These are phyloP conservation scores for Cladosporium colombiae DNA, from an alignment of 2,329 filamentous ascomycete genomes.

Conservation along the genomic window DNA sequence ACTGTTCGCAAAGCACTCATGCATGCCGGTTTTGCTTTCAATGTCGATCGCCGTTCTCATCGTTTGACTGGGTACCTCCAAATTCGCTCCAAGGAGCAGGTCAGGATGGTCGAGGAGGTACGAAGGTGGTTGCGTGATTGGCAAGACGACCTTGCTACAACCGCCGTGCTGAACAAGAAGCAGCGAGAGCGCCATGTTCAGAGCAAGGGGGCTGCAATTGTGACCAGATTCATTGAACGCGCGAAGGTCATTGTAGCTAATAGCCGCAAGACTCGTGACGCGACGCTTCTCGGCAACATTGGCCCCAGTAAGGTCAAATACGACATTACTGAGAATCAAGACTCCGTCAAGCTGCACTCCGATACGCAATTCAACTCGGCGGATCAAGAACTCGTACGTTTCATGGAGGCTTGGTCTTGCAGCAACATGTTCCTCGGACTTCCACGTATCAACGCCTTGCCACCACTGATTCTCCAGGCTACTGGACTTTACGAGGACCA, in stretches of 20 bases:
- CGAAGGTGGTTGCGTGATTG: conserved; percentile 57
- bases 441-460: conserved; percentile 61
- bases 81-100: conserved; percentile 59
- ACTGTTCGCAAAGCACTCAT: conserved; percentile 68
- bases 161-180: conserved; percentile 9
- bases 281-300: conserved; percentile 36
- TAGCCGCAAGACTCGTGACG: conserved; percentile 43
- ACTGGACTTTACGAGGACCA: conserved; percentile 60
- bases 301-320: conserved; percentile 41
- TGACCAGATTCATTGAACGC: conserved; percentile 46
- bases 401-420: conserved; percentile 69
- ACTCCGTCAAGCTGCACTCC: conserved; percentile 29
- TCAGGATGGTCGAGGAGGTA: conserved; percentile 54
- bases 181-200: conserved; percentile 21
- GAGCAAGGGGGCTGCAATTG: conserved; percentile 27
- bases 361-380: conserved; percentile 47
- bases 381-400: conserved; percentile 62
- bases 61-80: conserved; percentile 62
- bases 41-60: conserved; percentile 52
- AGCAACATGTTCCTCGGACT: conserved; percentile 55
- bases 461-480: conserved; percentile 64
- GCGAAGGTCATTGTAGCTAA: conserved; percentile 41
- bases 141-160: conserved; percentile 48
- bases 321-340: conserved; percentile 27
- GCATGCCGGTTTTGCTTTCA: conserved; percentile 63